Evolutionary conservation across 139 green algal genomes (phyloP).

Genomic region (Asterochloris erici): DNA sequence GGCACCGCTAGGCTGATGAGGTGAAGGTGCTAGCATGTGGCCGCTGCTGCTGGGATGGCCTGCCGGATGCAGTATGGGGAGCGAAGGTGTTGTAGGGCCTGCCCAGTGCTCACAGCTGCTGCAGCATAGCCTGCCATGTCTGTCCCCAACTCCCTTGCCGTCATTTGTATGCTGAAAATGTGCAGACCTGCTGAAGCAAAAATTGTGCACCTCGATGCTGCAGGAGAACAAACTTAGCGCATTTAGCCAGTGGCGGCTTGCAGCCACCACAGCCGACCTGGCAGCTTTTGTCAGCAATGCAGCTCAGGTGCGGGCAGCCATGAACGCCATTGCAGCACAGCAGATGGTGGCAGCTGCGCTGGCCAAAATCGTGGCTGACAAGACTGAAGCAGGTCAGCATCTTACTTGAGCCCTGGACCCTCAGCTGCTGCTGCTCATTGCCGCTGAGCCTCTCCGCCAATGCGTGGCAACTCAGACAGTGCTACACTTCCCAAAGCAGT

Average conservation of each 20-base stretch:
- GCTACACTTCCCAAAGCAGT: not conserved
- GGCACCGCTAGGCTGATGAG: too few species aligned
- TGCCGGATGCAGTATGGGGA: too few species aligned
- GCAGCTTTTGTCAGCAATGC: slow-evolving; percentile 1
- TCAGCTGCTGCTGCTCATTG: not conserved
- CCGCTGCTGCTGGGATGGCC: too few species aligned
- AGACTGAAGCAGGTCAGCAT: slow-evolving; percentile 21
- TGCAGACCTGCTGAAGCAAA: slow-evolving; percentile 22
- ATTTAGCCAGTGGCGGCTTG: slow-evolving; percentile 7
- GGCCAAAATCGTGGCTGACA: slow-evolving; percentile 12
- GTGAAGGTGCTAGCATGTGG: too few species aligned
- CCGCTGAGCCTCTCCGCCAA: not conserved
- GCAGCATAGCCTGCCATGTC: too few species aligned
- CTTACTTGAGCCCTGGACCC: not conserved
- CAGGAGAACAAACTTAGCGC: slow-evolving; percentile 25
- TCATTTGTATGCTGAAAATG: too few species aligned
- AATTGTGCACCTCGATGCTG: slow-evolving; percentile 4
- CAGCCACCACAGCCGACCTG: slow-evolving; percentile 10
- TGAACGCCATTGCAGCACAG: not conserved
- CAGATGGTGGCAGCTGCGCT: slow-evolving; percentile 20
- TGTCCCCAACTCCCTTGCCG: too few species aligned
- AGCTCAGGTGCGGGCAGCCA: not conserved
- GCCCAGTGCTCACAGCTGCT: too few species aligned
- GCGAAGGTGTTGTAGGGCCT: too few species aligned
- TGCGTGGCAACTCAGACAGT: not conserved